Base-by-base conservation (phyloP, 1,139 yeast species). In the Diutina neorugosa region DNA sequence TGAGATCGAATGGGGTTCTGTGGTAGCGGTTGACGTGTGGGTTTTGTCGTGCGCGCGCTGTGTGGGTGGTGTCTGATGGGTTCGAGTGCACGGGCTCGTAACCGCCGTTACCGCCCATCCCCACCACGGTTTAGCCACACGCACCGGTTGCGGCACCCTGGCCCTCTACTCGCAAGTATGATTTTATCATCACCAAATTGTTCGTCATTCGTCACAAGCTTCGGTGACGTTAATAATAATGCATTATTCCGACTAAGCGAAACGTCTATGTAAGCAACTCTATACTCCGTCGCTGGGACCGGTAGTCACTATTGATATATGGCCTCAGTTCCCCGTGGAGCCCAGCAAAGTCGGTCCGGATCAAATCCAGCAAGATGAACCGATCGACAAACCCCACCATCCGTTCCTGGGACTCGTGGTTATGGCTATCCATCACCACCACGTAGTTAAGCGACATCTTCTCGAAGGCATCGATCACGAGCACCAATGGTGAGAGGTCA, bases 341-440 rank as follows among this genome's bases (percentile, higher is more conserved):
- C 9, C 57, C 56, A 5, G 55, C 60, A 55, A 72, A 73, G 31
- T 64, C 62, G 59, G 58, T 65, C 48, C 67, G 64, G 8, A 74
- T 67, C 44, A 70, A 58, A 7, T 60, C 59, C 3, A 75, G 63
- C 11, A 74, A 57, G 12, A 70, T 63, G 53, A 69, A 74, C 53
- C 78, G 58, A 57, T 74, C 78, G 5, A 74, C 64, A 55, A 72
- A 73, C 4, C 79, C 79, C 21, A 64, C 56, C 68, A 73, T 65
- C 4, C 57, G 51, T 20, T 59, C 58, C 14, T 59, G 57, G n/a
- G 23, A 4, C 9, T 23, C 48, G 11, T 40, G 20, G 8, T 58
- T 58, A 18, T 52, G 14, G 7, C 53, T 34, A 40, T 61, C 61
- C 52, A 65, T 62, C 8, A 74, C 61, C 1, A 68, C 63, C 11